Conservation (phyloP, 2,329 filamentous ascomycete genomes). For the Stromatinia cepivora region DNA sequence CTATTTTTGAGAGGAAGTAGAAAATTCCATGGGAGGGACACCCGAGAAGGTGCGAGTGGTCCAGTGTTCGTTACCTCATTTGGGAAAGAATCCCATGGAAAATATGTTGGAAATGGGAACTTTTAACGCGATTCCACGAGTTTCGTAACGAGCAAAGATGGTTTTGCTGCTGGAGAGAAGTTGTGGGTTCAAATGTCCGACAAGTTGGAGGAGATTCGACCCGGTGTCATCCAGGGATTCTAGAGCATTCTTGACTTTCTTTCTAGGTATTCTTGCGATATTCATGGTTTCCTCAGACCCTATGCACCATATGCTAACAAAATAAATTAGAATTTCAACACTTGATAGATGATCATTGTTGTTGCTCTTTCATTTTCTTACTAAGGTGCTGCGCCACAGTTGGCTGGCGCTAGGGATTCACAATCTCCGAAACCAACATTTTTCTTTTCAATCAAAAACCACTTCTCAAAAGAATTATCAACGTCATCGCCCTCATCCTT, state of each 20-base stretch:
- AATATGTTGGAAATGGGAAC: slow-evolving; percentile 46
- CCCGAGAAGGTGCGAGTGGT: slow-evolving; percentile 51
- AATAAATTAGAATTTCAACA: not conserved
- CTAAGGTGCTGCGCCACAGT: not conserved
- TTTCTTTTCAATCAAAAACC: not conserved
- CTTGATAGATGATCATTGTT: no score
- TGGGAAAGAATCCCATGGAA: slow-evolving; percentile 48
- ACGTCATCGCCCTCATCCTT: not conserved
- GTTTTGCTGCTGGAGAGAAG: slow-evolving; percentile 42
- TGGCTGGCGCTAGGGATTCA: not conserved
- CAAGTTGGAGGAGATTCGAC: slow-evolving; percentile 47
- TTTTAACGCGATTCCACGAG: not conserved
- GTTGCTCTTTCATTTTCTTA: not conserved
- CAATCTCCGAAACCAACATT: not conserved
- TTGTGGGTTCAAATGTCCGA: slow-evolving; percentile 48
- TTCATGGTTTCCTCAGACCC: no score
- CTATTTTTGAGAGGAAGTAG: not conserved
- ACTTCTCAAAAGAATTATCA: not conserved
- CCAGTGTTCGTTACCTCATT: slow-evolving; percentile 42
- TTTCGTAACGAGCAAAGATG: slow-evolving; percentile 46
- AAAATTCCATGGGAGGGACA: slow-evolving; percentile 40
- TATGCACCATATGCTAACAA: not conserved
- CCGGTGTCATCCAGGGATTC: slow-evolving; percentile 35
- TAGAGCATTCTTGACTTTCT: not conserved
- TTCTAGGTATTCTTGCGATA: not conserved